phyloP scores from a whole-genome alignment of 306 rosid species.

The Styphnolobium japonicum region DNA sequence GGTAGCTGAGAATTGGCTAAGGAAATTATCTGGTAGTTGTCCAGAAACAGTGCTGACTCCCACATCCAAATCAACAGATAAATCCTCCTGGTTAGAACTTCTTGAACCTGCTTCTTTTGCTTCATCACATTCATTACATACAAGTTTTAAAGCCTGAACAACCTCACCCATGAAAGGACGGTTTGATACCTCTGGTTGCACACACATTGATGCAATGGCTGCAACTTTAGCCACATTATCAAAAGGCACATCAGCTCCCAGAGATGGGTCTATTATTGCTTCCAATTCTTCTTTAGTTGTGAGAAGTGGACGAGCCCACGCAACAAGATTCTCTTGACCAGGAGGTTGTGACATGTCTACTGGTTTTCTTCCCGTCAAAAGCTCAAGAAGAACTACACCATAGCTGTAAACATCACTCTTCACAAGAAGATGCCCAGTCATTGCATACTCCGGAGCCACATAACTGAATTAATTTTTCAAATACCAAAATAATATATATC shows the following conservation, averaged over 20 bases:
- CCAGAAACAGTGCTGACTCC: slow-evolving; percentile 36
- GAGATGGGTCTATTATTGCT: slow-evolving; percentile 49
- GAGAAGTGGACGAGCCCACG: slow-evolving; percentile 84
- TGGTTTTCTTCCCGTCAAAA: slow-evolving; percentile 79
- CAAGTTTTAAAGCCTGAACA: slow-evolving; percentile 87
- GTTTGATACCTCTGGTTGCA: slow-evolving; percentile 78
- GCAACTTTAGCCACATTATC: slow-evolving; percentile 83
- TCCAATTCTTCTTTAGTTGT: slow-evolving; percentile 63
- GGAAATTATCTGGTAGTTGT: slow-evolving; percentile 42
- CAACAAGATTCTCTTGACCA: slow-evolving; percentile 82
- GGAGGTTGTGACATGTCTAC: slow-evolving; percentile 91
- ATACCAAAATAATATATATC: neutral
- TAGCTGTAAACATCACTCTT: slow-evolving; percentile 94
- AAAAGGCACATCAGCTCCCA: slow-evolving; percentile 51
- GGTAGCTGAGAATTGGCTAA: slow-evolving; percentile 40
- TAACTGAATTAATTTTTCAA: slow-evolving; percentile 48
- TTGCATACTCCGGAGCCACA: slow-evolving; percentile 92
- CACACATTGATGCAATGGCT: slow-evolving; percentile 93
- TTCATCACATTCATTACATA: slow-evolving; percentile 67
- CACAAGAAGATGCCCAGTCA: slow-evolving; percentile 93
- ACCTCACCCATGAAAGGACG: slow-evolving; percentile 97
- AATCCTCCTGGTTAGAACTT: slow-evolving; percentile 45
- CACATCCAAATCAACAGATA: slow-evolving; percentile 38
- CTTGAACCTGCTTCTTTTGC: slow-evolving; percentile 47
- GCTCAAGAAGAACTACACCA: slow-evolving; percentile 92